Conservation (phyloP, 1,139 yeast genomes). For the Kodamaea sp. region DNA sequence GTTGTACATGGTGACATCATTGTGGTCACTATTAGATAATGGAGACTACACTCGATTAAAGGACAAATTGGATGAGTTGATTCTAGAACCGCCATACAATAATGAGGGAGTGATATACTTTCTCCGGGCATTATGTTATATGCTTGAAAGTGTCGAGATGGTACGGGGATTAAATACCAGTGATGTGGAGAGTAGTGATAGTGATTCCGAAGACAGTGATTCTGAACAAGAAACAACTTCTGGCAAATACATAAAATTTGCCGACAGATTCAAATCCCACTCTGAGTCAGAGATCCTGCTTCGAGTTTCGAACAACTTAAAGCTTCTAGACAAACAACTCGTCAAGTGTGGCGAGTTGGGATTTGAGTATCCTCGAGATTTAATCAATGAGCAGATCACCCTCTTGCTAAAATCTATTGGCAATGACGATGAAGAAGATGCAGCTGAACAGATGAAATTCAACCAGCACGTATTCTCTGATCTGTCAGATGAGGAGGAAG, state of each 20-base stretch:
- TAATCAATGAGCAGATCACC: slow-evolving; percentile 17
- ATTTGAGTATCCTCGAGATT: slow-evolving; percentile 29
- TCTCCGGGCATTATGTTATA: slow-evolving; percentile 30
- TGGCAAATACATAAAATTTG: neutral
- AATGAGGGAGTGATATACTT: slow-evolving; percentile 45
- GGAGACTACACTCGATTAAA: slow-evolving; percentile 27
- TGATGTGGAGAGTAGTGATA: neutral
- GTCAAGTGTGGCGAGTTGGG: slow-evolving; percentile 29
- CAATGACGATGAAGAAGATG: slow-evolving; percentile 8
- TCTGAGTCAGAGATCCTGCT: slow-evolving; percentile 1
- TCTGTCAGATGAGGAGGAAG: neutral
- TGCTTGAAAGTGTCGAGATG: slow-evolving; percentile 19
- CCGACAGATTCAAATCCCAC: neutral
- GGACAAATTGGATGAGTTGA: slow-evolving; percentile 38
- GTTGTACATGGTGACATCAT: slow-evolving; percentile 33
- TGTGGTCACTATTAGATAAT: slow-evolving; percentile 37
- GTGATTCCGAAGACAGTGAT: neutral
- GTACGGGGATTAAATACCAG: neutral
- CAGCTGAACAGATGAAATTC: neutral
- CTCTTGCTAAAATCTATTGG: neutral
- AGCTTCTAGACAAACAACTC: slow-evolving; percentile 15
- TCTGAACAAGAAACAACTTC: neutral
- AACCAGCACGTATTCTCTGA: neutral
- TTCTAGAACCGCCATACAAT: slow-evolving; percentile 47
- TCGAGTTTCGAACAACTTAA: slow-evolving; percentile 15